Evolutionary conservation across 75 land plant genomes (phyloP).

Genomic region (Sequoiadendron giganteum): DNA sequence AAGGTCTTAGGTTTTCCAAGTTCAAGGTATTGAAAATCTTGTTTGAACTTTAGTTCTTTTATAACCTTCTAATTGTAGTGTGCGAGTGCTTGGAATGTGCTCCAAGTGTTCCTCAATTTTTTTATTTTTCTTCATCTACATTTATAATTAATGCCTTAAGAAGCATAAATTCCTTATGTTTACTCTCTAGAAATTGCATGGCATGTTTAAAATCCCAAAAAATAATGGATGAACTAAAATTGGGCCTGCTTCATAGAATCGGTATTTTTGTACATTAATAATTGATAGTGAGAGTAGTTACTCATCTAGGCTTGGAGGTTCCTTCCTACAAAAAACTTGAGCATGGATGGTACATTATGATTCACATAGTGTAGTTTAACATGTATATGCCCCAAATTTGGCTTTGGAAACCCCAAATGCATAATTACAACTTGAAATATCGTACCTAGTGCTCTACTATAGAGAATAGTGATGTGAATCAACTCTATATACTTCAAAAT

Average conservation of each 20-base stretch:
- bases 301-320: not conserved
- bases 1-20: too few relatives aligned
- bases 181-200: not conserved
- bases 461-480: not conserved
- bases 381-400: not conserved
- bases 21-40: too few relatives aligned
- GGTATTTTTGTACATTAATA: not conserved
- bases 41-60: too few relatives aligned
- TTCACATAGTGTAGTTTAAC: not conserved
- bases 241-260: not conserved
- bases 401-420: not conserved
- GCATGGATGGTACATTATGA: not conserved
- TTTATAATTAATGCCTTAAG: too few relatives aligned
- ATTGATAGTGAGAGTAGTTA: not conserved
- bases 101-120: not conserved
- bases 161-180: too few relatives aligned
- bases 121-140: too few relatives aligned
- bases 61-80: not conserved
- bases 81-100: not conserved
- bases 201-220: not conserved
- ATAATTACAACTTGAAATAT: too few relatives aligned
- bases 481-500: too few relatives aligned
- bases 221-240: not conserved
- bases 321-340: not conserved
- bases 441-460: not conserved